Conservation (phyloP, 2,329 filamentous ascomycete genomes). For the Talaromyces sp. region DNA sequence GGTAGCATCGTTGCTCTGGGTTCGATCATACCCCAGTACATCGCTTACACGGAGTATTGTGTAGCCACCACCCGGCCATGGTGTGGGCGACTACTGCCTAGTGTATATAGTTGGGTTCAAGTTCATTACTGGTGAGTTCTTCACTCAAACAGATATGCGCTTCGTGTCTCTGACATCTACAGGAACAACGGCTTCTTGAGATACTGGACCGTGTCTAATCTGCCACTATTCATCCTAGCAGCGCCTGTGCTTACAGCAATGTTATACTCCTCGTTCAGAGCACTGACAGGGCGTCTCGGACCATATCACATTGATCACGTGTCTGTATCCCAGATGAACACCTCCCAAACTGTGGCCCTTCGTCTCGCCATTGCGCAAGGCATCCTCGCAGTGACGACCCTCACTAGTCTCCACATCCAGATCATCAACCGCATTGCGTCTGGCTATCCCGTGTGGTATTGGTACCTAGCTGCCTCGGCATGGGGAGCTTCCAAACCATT, state of each 20-base stretch:
- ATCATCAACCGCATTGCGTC: conserved; percentile 88
- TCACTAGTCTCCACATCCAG: conserved; percentile 86
- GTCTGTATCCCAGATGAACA: neutral
- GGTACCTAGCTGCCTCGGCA: conserved; percentile 61
- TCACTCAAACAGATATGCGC: neutral
- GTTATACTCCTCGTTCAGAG: conserved; percentile 56
- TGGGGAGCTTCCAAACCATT: conserved; percentile 21
- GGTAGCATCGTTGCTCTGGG: conserved; percentile 67
- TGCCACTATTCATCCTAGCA: conserved; percentile 84
- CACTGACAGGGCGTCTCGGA: conserved; percentile 27
- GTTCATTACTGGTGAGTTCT: conserved; percentile 72
- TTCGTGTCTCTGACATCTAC: neutral
- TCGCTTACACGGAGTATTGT: conserved; percentile 74
- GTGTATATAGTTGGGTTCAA: conserved; percentile 90
- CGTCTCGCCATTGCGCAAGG: conserved; percentile 70
- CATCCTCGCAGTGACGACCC: conserved; percentile 65
- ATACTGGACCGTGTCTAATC: conserved; percentile 85
- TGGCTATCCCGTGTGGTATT: conserved; percentile 86
- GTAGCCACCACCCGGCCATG: conserved; percentile 57
- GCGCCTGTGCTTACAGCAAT: conserved; percentile 71
- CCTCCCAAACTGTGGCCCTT: conserved; percentile 32
- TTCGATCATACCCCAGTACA: conserved; percentile 66
- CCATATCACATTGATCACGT: neutral
- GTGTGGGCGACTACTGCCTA: conserved; percentile 72
- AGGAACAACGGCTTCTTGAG: conserved; percentile 85